These are phyloP conservation scores for Isabelozyma rhagii DNA, from an alignment of 805 yeast genomes.

Conservation along the genomic window DNA sequence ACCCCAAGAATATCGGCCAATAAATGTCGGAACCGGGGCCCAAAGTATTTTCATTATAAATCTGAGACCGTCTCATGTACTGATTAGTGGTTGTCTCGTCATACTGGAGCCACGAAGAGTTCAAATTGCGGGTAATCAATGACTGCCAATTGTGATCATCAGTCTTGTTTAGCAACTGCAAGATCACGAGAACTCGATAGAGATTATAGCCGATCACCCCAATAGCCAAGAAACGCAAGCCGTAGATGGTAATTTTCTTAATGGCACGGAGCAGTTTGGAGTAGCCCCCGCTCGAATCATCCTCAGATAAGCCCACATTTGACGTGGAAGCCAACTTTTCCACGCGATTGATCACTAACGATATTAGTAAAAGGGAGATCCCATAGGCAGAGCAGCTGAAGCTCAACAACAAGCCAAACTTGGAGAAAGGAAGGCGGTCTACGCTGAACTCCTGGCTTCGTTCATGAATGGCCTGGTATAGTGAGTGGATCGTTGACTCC, in stretches of 20 bases:
- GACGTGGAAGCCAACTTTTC: slow-evolving; percentile 36
- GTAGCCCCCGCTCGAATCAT: neutral
- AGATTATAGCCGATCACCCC: slow-evolving; percentile 19
- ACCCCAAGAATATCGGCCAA: slow-evolving; percentile 56
- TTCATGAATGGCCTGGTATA: neutral
- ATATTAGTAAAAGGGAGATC: slow-evolving; percentile 33
- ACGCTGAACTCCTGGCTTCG: neutral
- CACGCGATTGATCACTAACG: slow-evolving; percentile 36
- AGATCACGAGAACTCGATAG: slow-evolving; percentile 26
- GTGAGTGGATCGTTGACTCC: neutral
- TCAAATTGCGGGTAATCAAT: neutral
- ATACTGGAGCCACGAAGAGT: neutral
- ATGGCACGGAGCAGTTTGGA: slow-evolving; percentile 12
- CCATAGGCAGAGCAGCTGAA: slow-evolving; percentile 39
- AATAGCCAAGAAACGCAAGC: slow-evolving; percentile 28
- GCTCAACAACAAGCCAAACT: slow-evolving; percentile 11
- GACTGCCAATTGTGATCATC: neutral
- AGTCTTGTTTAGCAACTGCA: slow-evolving; percentile 16
- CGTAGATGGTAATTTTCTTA: slow-evolving; percentile 15
- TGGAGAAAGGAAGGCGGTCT: neutral
- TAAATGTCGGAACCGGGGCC: slow-evolving; percentile 53
- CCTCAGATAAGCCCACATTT: slow-evolving; percentile 3
- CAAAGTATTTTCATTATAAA: slow-evolving; percentile 9
- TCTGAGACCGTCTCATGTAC: too few species aligned
- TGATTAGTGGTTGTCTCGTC: neutral